Conservation (phyloP, 1,284 basidiomycete genomes). For the Vanrija pseudolonga region DNA sequence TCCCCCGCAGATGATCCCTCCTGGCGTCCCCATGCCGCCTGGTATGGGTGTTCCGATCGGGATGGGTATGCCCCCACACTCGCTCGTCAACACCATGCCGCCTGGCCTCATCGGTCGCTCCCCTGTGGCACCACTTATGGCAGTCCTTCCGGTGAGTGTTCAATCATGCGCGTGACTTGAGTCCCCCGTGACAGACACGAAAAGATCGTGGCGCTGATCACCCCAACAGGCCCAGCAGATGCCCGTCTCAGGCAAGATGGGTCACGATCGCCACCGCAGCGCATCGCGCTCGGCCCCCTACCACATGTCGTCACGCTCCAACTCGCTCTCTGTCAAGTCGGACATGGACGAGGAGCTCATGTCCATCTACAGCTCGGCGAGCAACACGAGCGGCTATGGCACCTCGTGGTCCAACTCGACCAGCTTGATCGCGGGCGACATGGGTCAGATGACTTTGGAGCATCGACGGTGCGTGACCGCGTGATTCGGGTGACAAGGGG, state of each 20-base stretch:
- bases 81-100: slow-evolving; percentile 5
- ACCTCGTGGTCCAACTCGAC: slow-evolving; percentile 25
- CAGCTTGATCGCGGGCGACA: slow-evolving; percentile 20
- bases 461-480: slow-evolving; percentile 25
- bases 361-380: slow-evolving; percentile 24
- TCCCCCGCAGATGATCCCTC: neutral
- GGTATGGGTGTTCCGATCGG: slow-evolving; percentile 8
- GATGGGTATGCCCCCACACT: slow-evolving; percentile 4
- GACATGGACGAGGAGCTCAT: slow-evolving; percentile 31
- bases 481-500: neutral
- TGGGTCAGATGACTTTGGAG: slow-evolving; percentile 30
- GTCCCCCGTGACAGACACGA: neutral
- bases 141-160: slow-evolving; percentile 8
- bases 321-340: slow-evolving; percentile 32
- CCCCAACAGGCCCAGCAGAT: too few relatives aligned
- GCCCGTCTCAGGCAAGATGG: slow-evolving; percentile 6
- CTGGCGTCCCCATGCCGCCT: neutral
- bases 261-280: slow-evolving; percentile 20
- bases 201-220: too few relatives aligned
- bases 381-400: slow-evolving; percentile 15
- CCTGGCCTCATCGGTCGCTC: slow-evolving; percentile 11
- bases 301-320: slow-evolving; percentile 26
- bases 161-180: neutral
- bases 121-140: neutral
- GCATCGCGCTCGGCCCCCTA: slow-evolving; percentile 31